A percentile compares a stretch with the other conserved stretches of the same genome.
Conservation (phyloP, 2,329 filamentous ascomycete species). For the Geosmithia flava region DNA sequence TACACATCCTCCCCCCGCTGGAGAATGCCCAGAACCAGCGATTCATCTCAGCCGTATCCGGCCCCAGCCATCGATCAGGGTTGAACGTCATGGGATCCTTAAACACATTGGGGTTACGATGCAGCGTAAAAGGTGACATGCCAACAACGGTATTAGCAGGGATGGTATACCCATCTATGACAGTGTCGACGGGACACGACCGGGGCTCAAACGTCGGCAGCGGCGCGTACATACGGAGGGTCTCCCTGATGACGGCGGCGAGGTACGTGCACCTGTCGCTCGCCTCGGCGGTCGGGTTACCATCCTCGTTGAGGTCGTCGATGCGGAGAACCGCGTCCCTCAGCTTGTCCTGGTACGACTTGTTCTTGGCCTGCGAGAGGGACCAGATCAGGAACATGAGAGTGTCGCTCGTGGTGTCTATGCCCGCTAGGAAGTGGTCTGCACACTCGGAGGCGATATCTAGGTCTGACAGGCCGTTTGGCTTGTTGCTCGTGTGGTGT, state of each 20-base stretch:
- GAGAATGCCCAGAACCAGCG: constrained; percentile 7
- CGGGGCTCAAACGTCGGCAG: constrained; percentile 38
- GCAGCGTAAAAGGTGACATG: constrained; percentile 13
- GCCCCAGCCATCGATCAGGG: constrained; percentile 13
- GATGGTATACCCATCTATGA: constrained; percentile 11
- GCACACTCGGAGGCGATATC: constrained; percentile 40
- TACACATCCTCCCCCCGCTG: constrained; percentile 6
- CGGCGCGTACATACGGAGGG: constrained; percentile 33
- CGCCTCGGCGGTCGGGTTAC: constrained; percentile 18
- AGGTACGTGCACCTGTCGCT: constrained; percentile 28
- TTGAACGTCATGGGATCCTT: constrained; percentile 10
- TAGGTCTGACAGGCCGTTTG: constrained; percentile 20
- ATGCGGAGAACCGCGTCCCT: constrained; percentile 24
- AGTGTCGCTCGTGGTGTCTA: constrained; percentile 39
- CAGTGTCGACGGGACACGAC: constrained; percentile 9
- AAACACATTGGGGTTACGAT: constrained; percentile 12
- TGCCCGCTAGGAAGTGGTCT: constrained; percentile 38
- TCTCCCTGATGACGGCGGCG: constrained; percentile 37
- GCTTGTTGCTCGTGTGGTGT: constrained; percentile 13
- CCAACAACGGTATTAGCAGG: constrained; percentile 12
- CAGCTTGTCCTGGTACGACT: background rate
- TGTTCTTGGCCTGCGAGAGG: constrained; percentile 23
- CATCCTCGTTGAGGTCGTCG: constrained; percentile 8
- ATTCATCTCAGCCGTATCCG: constrained; percentile 4
- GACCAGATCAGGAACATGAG: constrained; percentile 37